Evolutionary conservation across 768 basidiomycete species (phyloP).

Genomic region (Nidula microcarpa): DNA sequence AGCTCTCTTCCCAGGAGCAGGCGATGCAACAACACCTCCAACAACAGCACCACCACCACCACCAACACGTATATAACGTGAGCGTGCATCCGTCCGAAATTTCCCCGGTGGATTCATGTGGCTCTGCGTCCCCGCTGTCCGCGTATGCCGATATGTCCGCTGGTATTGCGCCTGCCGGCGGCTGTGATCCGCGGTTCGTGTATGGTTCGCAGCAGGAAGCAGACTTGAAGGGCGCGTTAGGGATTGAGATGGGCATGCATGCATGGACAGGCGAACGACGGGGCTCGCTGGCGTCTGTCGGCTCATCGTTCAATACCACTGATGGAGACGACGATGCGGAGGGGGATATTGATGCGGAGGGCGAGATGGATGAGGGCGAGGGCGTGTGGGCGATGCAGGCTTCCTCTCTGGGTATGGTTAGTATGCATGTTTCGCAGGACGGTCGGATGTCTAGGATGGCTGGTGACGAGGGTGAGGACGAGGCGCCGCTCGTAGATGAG

Average conservation of each 20-base stretch:
- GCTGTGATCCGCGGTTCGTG: slow-evolving; percentile 8
- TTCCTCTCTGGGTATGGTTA: slow-evolving; percentile 2
- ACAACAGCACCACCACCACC: slow-evolving; percentile 3
- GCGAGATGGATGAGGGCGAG: slow-evolving; percentile 15
- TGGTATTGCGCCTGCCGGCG: slow-evolving; percentile 1
- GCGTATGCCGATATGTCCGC: slow-evolving; percentile 9
- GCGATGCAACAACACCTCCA: slow-evolving; percentile 5
- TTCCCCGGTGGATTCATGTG: slow-evolving; percentile 17
- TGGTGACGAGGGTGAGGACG: slow-evolving; percentile 20
- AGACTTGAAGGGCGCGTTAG: background rate
- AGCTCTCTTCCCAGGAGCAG: slow-evolving; percentile 9
- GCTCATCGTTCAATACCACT: background rate
- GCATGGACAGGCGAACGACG: slow-evolving; percentile 9
- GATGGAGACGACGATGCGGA: slow-evolving; percentile 13
- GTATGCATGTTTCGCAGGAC: slow-evolving; percentile 4
- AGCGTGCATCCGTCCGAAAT: slow-evolving; percentile 22
- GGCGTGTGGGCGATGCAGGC: slow-evolving; percentile 9
- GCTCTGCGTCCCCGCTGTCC: slow-evolving; percentile 15
- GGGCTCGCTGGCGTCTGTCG: background rate
- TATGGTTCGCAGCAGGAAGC: slow-evolving; percentile 2
- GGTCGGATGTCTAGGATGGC: background rate
- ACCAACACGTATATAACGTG: slow-evolving; percentile 3
- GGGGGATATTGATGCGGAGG: slow-evolving; percentile 23
- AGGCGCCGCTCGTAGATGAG: slow-evolving; percentile 10
- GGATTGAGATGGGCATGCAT: slow-evolving; percentile 13